Conservation (phyloP, 164 flowering plant genomes). For the Kalanchoe fedtschenkoi region DNA sequence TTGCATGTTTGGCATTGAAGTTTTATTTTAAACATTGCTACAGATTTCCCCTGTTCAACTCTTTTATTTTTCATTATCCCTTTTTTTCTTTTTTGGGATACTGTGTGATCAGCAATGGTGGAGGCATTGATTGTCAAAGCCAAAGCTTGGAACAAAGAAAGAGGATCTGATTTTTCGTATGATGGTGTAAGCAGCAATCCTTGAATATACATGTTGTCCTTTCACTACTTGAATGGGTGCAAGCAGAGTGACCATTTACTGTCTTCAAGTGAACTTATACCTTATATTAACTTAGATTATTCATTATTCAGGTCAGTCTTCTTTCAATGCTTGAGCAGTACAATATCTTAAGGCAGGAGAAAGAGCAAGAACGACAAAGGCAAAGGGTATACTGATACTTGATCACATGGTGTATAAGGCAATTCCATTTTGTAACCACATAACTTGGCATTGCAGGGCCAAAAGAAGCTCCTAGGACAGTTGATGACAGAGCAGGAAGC, state of each 20-base stretch:
- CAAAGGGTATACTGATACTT: conserved; percentile 18
- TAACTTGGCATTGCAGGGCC: conserved; percentile 21
- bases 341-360: conserved; percentile 22
- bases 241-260: too few species aligned
- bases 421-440: background rate
- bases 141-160: conserved; percentile 47
- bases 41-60: background rate
- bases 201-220: background rate
- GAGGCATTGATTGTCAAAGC: conserved; percentile 41
- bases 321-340: conserved; percentile 28
- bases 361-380: conserved; percentile 26
- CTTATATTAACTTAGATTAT: background rate
- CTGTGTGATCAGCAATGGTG: conserved; percentile 36
- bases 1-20: too few species aligned
- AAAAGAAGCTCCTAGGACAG: conserved; percentile 62
- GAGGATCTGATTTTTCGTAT: conserved; percentile 35
- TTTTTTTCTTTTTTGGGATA: background rate
- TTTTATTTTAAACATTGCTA: background rate
- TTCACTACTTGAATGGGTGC: background rate
- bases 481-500: conserved; percentile 66
- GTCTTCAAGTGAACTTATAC: background rate
- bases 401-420: background rate
- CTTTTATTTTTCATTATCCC: background rate
- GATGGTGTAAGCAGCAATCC: conserved; percentile 39
- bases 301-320: conserved; percentile 20